Evolutionary conservation across 345 rosid species (phyloP), one percentile per base, ranked within the genome.

Genomic region (Alliaria petiolata): DNA sequence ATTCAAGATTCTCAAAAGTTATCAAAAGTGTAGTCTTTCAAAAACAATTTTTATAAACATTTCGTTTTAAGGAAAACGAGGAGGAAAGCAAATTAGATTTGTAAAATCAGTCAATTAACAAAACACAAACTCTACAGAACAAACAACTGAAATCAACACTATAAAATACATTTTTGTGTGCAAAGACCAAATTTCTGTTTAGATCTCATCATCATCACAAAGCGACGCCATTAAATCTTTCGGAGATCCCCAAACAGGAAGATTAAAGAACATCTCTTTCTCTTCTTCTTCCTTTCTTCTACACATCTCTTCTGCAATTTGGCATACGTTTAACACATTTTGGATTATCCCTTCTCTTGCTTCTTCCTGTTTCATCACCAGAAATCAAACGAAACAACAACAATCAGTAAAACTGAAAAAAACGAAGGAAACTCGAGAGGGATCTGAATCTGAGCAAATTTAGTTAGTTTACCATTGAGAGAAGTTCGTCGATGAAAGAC

Each of bases 161-260:
- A 1, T 1, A 1, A 22, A 22, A 45, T 13, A 47, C 52, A 46
- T 49, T 14, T 13, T 52, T 13, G 7, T 19, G 1, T 47, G 52
- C 8, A 25, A 50, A 50, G 3, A 50, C 15, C 30, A 22, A 47
- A 8, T 35, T 17, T 5, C n/a, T 1, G 7, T 14, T 52, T 13
- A 30, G 20, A 30, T 53, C 8, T 35, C 7, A 22, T 79, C 76
- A 22, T 78, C 76, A 22, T 82, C 85, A 62, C 84, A 84, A 22
- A 91, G 86, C 0, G 84, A 79, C 6, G 81, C 80, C 91, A 89
- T 82, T 33, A 91, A 85, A 52, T 84, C 83, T 7, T 51, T 71
- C 0, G 93, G 92, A 0, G 92, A 84, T 38, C 76, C 81, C 97
- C 95, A 91, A 49, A 91, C 62, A 4, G 87, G 91, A 71, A 87